Conservation (phyloP, 352 stramenopile species). For the Globisporangium paroecandrum region DNA sequence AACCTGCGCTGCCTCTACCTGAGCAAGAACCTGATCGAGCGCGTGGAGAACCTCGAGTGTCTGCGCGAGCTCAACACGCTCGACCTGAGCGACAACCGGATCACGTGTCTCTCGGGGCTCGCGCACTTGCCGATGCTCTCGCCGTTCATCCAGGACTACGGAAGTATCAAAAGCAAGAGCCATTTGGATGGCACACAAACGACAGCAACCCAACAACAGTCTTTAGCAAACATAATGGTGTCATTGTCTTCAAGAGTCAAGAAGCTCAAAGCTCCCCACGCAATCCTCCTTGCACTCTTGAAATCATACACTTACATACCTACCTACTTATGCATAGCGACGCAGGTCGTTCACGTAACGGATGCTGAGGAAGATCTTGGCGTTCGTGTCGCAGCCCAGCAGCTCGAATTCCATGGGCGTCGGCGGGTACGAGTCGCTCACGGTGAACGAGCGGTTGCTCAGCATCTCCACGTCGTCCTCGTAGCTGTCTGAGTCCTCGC, state of each 20-base stretch:
- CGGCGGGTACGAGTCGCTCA: conserved; percentile 51
- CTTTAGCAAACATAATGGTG: neutral
- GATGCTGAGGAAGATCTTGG: conserved; percentile 77
- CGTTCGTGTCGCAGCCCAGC: conserved; percentile 33
- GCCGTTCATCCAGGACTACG: conserved; percentile 51
- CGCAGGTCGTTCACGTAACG: conserved; percentile 88
- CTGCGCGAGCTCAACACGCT: conserved; percentile 8
- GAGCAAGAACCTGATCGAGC: conserved; percentile 90
- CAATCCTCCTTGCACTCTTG: neutral
- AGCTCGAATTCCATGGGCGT: conserved; percentile 47
- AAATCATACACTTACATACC: neutral
- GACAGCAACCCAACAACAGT: neutral
- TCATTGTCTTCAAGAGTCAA: neutral
- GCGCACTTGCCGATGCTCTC: conserved; percentile 62
- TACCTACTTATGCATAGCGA: conserved; percentile 46
- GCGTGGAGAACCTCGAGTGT: conserved; percentile 46
- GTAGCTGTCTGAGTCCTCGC: conserved; percentile 53
- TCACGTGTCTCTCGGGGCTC: conserved; percentile 78
- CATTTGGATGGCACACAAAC: neutral
- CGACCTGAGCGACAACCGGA: conserved; percentile 79
- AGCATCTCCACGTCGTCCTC: conserved; percentile 61
- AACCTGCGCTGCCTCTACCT: conserved; percentile 92
- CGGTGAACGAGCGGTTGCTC: conserved; percentile 47
- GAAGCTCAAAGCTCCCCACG: neutral
- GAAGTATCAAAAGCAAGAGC: neutral